Evolutionary conservation across 1,139 yeast species (phyloP), one percentile per base, ranked within the genome.

Genomic region (Candida sp.): DNA sequence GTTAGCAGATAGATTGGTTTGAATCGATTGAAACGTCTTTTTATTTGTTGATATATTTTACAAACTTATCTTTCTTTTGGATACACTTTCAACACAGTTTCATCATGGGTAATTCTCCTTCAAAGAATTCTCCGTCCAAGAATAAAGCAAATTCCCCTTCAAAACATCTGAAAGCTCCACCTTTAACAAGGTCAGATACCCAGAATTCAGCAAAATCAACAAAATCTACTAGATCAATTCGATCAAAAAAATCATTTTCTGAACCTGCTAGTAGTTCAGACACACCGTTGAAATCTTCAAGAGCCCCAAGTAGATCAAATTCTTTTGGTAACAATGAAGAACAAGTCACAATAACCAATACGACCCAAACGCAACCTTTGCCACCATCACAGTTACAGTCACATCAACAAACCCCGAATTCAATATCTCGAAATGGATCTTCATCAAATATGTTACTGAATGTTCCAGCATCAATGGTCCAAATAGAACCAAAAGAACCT

Each of bases 391-490:
- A 79, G 21, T 60, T 55, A 35, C 52, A 66, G 22, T 68, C 75
- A 11, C 61, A 79, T 34, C 73, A 71, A 52, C 71, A 67, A 55
- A 69, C 77, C 2, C 49, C 62, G 11, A 25, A 25, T 11, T 25
- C 29, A 22, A 41, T 33, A 5, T 36, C 44, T 5, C 32, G 40
- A 12, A 50, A 46, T 36, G 46, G 41, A n/a, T 45, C 54, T 12
- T 40, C 49, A 25, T 44, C 55, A 11, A 56, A 54, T 47, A 48
- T 45, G 40, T 64, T 58, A 45, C 63, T 77, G 44, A 37, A 37
- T 37, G 39, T 37, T n/a, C 90, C 90, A 3, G 86, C 90, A 8
- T 82, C 87, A 7, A 83, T 84, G 90, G 68, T 75, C 15, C 81
- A 77, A 50, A 69, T 81, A 45, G 83, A 78, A 45, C 90, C 91